Base-by-base conservation (phyloP, 2,329 filamentous ascomycete species). In the Fusarium burgessii region DNA sequence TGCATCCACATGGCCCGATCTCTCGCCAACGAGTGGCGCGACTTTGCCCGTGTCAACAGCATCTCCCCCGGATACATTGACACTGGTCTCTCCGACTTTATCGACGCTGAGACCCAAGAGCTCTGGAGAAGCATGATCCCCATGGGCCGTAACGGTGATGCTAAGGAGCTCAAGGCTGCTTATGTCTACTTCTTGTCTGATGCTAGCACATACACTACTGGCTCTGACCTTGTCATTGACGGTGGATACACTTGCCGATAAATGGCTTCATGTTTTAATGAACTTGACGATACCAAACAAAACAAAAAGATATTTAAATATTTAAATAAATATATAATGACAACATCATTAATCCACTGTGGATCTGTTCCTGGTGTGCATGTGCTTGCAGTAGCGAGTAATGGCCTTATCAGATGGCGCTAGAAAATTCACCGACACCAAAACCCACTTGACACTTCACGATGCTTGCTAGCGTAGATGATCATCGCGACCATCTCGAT, bases 161-260 rank as follows among this genome's bases (percentile, higher is more conserved):
- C 88, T 3, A 88, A 90, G 75, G 92, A 94, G 84, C 83, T 94
- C 72, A 93, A 93, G 83, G 91, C 90, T 11, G 91, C 91, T n/a
- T 95, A 92, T 78, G 84, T 95, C 55, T 95, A 93, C 81, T 85
- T 95, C 41, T 89, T 92, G 36, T 91, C 88, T 51, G 92, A 95
- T 78, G 92, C 92, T 7, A 89, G 90, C 62, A 90, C 88, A 43
- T 95, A 93, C 81, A 93, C 90, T 8, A 94, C 92, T 15, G 93
- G 89, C 7, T 84, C 88, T 5, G 91, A 93, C 77, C 85, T 94
- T 45, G 81, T 93, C 62, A 88, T 93, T 64, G 92, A 94, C 78
- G 92, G 92, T 70, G 91, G 91, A 42, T 93, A 93, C 81, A 84
- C 82, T 71, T 76, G 79, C 74, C 83, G 84, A 66, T 87, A 80